A percentile compares a stretch with the other conserved stretches of the same genome.
phyloP scores from a whole-genome alignment of 208 protist species.

The Leishmania braziliensis region DNA sequence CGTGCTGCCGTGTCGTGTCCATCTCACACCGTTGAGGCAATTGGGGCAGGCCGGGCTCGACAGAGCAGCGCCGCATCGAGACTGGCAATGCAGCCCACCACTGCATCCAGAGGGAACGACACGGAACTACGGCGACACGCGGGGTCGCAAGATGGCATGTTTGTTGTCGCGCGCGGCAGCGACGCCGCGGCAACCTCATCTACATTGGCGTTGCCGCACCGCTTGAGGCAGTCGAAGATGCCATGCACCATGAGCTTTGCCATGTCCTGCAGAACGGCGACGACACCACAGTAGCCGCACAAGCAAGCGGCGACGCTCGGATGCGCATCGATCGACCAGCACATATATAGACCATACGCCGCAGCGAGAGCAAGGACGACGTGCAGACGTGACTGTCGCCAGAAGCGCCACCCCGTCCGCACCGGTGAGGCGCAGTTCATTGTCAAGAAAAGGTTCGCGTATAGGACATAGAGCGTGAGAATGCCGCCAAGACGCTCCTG shows the following conservation, averaged over 20 bases:
- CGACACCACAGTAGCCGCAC: conserved; percentile 12
- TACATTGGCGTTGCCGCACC: not conserved
- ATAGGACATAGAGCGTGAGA: conserved; percentile 9
- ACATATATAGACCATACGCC: not conserved
- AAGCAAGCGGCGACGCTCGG: not conserved
- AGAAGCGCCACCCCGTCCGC: conserved; percentile 20
- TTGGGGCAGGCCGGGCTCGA: not conserved
- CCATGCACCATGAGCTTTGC: conserved; percentile 15
- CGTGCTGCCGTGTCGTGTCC: not conserved
- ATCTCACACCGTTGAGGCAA: not conserved
- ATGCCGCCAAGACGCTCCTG: conserved; percentile 1
- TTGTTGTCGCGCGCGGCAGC: not conserved
- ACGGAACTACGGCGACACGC: not conserved
- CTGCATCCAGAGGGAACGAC: not conserved
- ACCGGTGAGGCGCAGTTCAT: conserved; percentile 24
- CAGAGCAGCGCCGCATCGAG: conserved; percentile 14
- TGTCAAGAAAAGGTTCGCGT: conserved; percentile 7
- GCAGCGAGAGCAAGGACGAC: not conserved
- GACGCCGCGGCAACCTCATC: not conserved
- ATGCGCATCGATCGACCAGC: not conserved
- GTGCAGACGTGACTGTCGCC: not conserved
- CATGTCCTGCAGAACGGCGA: conserved; percentile 17
- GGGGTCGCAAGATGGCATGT: not conserved
- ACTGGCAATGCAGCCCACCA: conserved; percentile 11
- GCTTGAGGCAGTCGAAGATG: conserved; percentile 9